Percentiles rank a stretch among this genome's conserved stretches.
Evolutionary conservation across 73 alveolate species (phyloP).

Genomic region (Durusdinium trenchii): DNA sequence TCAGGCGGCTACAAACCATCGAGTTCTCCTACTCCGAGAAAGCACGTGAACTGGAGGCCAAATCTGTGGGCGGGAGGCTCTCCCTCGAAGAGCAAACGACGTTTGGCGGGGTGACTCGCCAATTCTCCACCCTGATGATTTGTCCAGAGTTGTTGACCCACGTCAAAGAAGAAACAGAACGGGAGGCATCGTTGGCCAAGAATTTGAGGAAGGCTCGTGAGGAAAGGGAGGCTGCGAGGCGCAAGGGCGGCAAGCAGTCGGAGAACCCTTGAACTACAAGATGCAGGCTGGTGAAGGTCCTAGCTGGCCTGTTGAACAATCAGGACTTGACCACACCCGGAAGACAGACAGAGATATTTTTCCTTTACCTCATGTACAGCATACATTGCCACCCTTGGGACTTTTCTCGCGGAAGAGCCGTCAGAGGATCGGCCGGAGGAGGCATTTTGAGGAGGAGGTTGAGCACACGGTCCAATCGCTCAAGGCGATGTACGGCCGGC

Average conservation of each 20-base stretch:
- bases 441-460: background rate
- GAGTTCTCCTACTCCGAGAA: background rate
- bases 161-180: background rate
- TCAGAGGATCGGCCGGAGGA: background rate
- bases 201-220: constrained; percentile 15
- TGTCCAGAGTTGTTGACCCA: background rate
- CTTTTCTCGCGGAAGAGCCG: background rate
- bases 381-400: background rate
- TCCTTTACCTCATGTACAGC: background rate
- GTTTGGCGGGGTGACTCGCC: background rate
- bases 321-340: background rate
- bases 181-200: background rate
- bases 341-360: background rate
- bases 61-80: background rate
- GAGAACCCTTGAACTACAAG: background rate
- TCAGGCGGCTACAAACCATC: constrained; percentile 17
- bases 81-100: background rate
- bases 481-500: background rate
- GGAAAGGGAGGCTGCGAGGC: constrained; percentile 25
- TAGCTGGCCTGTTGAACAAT: background rate
- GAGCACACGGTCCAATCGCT: background rate
- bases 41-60: background rate
- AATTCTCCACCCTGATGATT: background rate
- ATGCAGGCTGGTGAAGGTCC: background rate
- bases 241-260: background rate